A percentile compares a stretch with the other conserved stretches of the same genome.
Conservation (phyloP, 176 grass and related monocot species). For the Zoysia japonica region DNA sequence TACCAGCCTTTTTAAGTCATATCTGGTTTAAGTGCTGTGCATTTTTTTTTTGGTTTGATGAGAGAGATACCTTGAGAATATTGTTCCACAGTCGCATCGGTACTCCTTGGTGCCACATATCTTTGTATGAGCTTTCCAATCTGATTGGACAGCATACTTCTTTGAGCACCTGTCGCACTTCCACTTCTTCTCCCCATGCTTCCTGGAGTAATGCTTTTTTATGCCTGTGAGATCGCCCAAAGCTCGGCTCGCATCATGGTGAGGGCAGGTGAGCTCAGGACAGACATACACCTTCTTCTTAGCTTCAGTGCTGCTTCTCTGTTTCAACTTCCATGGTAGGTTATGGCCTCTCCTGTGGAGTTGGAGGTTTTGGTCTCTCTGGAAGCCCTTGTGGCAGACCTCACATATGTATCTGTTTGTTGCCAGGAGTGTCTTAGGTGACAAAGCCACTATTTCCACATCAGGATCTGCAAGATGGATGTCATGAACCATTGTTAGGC, state of each 20-base stretch:
- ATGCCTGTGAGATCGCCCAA: constrained; percentile 64
- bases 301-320: constrained; percentile 56
- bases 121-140: constrained; percentile 78
- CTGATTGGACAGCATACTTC: constrained; percentile 72
- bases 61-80: constrained; percentile 63
- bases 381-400: constrained; percentile 66
- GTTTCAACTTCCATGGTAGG: constrained; percentile 72
- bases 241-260: constrained; percentile 55
- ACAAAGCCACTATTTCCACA: constrained; percentile 62
- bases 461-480: constrained; percentile 49
- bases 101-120: constrained; percentile 69
- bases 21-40: not conserved
- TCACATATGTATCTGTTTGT: constrained; percentile 70
- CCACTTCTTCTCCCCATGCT: constrained; percentile 81
- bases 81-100: constrained; percentile 64
- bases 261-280: constrained; percentile 58
- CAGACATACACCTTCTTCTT: constrained; percentile 66
- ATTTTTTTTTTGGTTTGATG: not conserved
- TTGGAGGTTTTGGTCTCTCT: constrained; percentile 76
- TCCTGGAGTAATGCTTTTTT: constrained; percentile 68
- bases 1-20: not conserved
- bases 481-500: constrained; percentile 15
- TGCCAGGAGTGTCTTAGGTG: constrained; percentile 58
- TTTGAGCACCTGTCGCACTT: constrained; percentile 72
- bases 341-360: constrained; percentile 73